A percentile compares a stretch with the other conserved stretches of the same genome.
Evolutionary conservation across 108 stramenopile genomes (phyloP).

Genomic region (Fragilariopsis cylindrus): DNA sequence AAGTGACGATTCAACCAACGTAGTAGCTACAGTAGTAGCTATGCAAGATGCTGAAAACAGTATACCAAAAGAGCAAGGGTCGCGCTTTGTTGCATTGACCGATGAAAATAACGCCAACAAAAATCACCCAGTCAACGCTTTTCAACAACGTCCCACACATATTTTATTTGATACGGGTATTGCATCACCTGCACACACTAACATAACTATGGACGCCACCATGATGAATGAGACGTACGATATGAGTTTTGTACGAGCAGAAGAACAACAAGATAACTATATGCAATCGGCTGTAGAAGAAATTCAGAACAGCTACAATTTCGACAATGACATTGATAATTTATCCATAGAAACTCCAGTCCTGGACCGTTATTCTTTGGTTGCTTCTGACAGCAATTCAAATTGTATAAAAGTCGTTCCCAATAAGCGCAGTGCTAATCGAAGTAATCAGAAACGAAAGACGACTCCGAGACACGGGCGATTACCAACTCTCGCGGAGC

Average conservation of each 20-base stretch:
- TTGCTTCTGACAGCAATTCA: slow-evolving; percentile 35
- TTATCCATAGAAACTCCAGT: slow-evolving; percentile 40
- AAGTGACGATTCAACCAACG: slow-evolving; percentile 31
- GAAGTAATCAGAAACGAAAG: slow-evolving; percentile 5
- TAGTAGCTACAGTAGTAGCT: slow-evolving; percentile 35
- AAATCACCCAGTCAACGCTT: background rate
- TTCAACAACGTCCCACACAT: slow-evolving; percentile 20
- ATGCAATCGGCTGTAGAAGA: slow-evolving; percentile 5
- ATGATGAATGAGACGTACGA: slow-evolving; percentile 33
- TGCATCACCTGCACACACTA: slow-evolving; percentile 40
- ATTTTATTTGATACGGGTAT: slow-evolving; percentile 20
- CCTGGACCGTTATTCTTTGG: slow-evolving; percentile 49
- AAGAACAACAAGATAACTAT: background rate
- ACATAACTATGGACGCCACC: slow-evolving; percentile 43
- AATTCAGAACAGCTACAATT: background rate
- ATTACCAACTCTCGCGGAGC: slow-evolving; percentile 10
- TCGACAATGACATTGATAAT: slow-evolving; percentile 31
- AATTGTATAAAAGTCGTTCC: slow-evolving; percentile 53
- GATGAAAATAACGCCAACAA: background rate
- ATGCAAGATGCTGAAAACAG: slow-evolving; percentile 25
- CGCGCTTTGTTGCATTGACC: background rate
- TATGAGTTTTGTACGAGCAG: background rate
- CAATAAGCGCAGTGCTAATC: slow-evolving; percentile 36
- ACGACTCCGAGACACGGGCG: background rate
- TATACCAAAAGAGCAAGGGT: background rate